These are phyloP conservation scores for Alternaria ethzedia DNA, from an alignment of 2,329 filamentous ascomycete species.

Conservation along the genomic window DNA sequence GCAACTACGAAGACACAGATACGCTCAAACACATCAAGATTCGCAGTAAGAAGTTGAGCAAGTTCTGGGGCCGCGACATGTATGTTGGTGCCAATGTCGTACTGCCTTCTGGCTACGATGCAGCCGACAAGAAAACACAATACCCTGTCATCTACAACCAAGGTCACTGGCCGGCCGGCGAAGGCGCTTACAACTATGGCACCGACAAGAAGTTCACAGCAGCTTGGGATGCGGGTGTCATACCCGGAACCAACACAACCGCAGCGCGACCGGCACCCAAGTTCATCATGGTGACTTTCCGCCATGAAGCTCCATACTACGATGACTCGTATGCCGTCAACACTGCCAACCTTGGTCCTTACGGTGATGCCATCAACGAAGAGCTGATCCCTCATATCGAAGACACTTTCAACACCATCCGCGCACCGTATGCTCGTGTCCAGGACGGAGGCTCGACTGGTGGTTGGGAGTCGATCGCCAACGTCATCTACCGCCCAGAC, in stretches of 20 bases:
- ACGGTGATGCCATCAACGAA: constrained; percentile 51
- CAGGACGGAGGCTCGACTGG: constrained; percentile 49
- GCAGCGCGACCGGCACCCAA: constrained; percentile 40
- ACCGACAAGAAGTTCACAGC: constrained; percentile 22
- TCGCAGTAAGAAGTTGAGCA: constrained; percentile 44
- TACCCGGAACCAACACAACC: constrained; percentile 33
- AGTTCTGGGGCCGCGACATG: constrained; percentile 47
- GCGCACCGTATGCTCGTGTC: constrained; percentile 45
- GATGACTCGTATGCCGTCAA: constrained; percentile 51
- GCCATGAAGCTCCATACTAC: constrained; percentile 49
- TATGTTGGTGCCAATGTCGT: constrained; percentile 48
- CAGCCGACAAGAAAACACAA: constrained; percentile 33
- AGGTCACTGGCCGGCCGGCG: constrained; percentile 39
- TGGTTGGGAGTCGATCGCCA: constrained; percentile 48
- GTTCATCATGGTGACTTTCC: constrained; percentile 47
- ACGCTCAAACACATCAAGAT: constrained; percentile 48
- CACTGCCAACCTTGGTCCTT: constrained; percentile 49
- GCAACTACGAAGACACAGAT: constrained; percentile 47
- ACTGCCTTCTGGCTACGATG: constrained; percentile 44
- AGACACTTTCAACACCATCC: constrained; percentile 44
- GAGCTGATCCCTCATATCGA: constrained; percentile 48
- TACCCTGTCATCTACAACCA: constrained; percentile 49
- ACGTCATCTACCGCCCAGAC: constrained; percentile 47
- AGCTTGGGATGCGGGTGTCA: constrained; percentile 42
- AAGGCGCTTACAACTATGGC: constrained; percentile 32